Base-by-base conservation (phyloP, 1,284 basidiomycete species). In the Golubevia sp. region DNA sequence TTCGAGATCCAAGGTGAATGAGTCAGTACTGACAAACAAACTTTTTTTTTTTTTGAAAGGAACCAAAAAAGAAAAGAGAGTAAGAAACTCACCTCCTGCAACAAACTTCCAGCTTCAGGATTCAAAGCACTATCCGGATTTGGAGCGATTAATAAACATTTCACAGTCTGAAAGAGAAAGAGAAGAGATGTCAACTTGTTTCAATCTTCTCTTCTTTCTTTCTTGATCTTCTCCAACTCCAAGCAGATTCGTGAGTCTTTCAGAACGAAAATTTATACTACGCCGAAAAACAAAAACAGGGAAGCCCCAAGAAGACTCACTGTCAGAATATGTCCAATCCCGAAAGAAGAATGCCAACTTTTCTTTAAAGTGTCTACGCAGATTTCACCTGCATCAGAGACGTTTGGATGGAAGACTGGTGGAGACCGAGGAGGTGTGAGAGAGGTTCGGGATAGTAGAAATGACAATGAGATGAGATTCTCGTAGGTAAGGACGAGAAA, bases 351-450 rank as follows among this genome's bases (percentile, higher is more conserved):
- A 83, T 93, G 90, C 95, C 95, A 97, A 76, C 95, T 93, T 85
- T 97, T 97, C 87, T 97, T 97, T 26, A 98, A 86, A 3, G 94
- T 97, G 85, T 95, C 95, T 8, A 97, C 95, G 84, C 95, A 98
- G 73, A 98, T 98, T 84, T 97, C 95, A 30, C 94, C 94, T 0
- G 88, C 83, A 27, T 89, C 87, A 0, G 93, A 95, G 26, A 97
- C 93, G 78, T 98, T 97, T 0, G 95, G 95, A 78, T 97, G 95
- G 85, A 97, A 97, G 66, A 98, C 95, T 94, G 58, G 94, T 95
- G 0, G 89, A 86, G 83, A 96, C 91, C 86, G 91, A 91, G 78
- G 93, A 94, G 95, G 52, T 71, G 5, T 44, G 56, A 26, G 11
- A 50, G 60, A 55, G 50, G 58, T 71, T 48, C 77, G 59, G 24